Conservation (phyloP, 176 grass and related monocot species). For the Oryza glumipatula region DNA sequence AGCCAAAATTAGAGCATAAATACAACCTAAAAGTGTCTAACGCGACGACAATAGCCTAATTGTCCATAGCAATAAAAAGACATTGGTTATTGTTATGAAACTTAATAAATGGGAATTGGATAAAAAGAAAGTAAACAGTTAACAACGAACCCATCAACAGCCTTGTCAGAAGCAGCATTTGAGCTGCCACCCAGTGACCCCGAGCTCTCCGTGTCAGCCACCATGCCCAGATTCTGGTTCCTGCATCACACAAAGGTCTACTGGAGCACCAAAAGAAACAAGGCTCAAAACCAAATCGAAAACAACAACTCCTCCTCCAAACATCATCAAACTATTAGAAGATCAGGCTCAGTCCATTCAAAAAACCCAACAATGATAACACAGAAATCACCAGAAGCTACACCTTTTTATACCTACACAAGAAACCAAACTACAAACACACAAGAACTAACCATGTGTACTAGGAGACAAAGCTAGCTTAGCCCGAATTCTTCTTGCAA, state of each 20-base stretch:
- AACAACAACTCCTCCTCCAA: background rate
- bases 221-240: conserved; percentile 49
- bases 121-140: conserved; percentile 2
- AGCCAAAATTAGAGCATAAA: background rate
- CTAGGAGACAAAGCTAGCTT: background rate
- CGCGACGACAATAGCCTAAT: background rate
- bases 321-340: background rate
- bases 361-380: conserved; percentile 4
- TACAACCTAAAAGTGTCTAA: background rate
- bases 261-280: conserved; percentile 2
- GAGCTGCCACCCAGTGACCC: conserved; percentile 45
- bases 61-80: background rate
- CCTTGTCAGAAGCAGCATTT: conserved; percentile 29
- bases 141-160: conserved; percentile 41
- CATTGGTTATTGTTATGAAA: background rate
- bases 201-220: conserved; percentile 47
- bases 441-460: background rate
- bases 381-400: background rate
- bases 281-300: background rate
- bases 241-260: conserved; percentile 22
- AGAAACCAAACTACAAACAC: background rate
- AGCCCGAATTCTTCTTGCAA: background rate
- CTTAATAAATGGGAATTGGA: conserved; percentile 6
- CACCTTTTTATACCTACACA: background rate
- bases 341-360: background rate